phyloP scores from a whole-genome alignment of 345 rosid species.

The Rhodomyrtus tomentosa region DNA sequence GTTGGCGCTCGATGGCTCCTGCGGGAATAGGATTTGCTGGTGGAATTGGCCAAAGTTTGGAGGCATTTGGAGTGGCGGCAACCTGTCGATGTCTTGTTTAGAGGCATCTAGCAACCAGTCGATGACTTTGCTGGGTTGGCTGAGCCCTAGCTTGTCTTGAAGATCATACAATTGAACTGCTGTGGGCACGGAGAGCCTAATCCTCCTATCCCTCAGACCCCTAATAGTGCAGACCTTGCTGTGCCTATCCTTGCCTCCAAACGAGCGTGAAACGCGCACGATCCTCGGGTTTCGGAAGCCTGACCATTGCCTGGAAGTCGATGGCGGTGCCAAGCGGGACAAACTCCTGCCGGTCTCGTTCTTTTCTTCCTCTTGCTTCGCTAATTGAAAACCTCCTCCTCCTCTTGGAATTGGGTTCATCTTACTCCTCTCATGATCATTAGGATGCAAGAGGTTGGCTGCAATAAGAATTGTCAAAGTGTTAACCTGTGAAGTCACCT shows the following conservation, averaged over 20 bases:
- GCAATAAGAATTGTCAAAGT: not conserved
- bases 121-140: slow-evolving; percentile 88
- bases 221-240: slow-evolving; percentile 91
- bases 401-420: slow-evolving; percentile 47
- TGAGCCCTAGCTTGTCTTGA: slow-evolving; percentile 75
- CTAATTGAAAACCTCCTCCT: slow-evolving; percentile 16
- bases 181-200: slow-evolving; percentile 88
- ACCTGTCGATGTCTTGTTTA: slow-evolving; percentile 68
- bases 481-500: not conserved
- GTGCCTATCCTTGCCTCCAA: slow-evolving; percentile 96
- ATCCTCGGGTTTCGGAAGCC: slow-evolving; percentile 88
- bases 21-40: slow-evolving; percentile 22
- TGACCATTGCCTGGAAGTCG: slow-evolving; percentile 76
- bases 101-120: slow-evolving; percentile 87
- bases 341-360: not conserved
- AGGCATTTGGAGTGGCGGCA: slow-evolving; percentile 79
- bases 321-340: slow-evolving; percentile 6
- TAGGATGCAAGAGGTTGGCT: not conserved
- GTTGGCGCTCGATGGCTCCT: not conserved
- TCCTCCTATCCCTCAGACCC: slow-evolving; percentile 80
- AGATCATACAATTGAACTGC: slow-evolving; percentile 88
- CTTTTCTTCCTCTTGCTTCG: slow-evolving; percentile 49
- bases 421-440: slow-evolving; percentile 24
- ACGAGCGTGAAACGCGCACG: slow-evolving; percentile 71
- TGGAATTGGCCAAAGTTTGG: slow-evolving; percentile 65